These are phyloP conservation scores for Mrakia hoshinonis DNA, from an alignment of 768 basidiomycete species.

Conservation along the genomic window DNA sequence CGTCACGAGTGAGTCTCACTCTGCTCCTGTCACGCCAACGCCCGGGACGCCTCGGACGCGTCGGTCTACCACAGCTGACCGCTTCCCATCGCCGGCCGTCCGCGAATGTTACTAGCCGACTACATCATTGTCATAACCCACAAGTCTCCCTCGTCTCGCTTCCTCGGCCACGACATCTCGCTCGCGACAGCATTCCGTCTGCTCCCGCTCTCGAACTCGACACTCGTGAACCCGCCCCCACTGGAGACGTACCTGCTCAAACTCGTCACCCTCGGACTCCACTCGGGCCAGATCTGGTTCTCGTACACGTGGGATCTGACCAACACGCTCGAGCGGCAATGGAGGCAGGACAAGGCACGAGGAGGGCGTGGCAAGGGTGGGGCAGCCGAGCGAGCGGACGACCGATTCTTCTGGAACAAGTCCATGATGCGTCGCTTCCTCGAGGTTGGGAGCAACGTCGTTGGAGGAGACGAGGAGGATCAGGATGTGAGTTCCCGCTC, in stretches of 20 bases:
- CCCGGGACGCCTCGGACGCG: no score
- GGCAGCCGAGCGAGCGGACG: slow-evolving; percentile 58
- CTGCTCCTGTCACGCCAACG: no score
- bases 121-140: slow-evolving; percentile 83
- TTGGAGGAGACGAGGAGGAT: slow-evolving; percentile 51
- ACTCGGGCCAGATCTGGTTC: slow-evolving; percentile 73
- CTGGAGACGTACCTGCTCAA: slow-evolving; percentile 77
- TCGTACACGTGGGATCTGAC: slow-evolving; percentile 88
- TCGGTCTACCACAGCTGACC: no score
- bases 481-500: slow-evolving; percentile 35
- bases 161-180: slow-evolving; percentile 81
- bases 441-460: slow-evolving; percentile 46
- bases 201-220: slow-evolving; percentile 67
- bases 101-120: no score
- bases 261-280: slow-evolving; percentile 75
- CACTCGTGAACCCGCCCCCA: slow-evolving; percentile 60
- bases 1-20: slow-evolving; percentile 40
- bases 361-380: slow-evolving; percentile 22
- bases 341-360: slow-evolving; percentile 43
- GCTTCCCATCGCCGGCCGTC: no score
- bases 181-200: slow-evolving; percentile 84
- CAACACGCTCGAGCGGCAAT: slow-evolving; percentile 73
- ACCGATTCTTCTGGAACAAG: slow-evolving; percentile 98
- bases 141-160: slow-evolving; percentile 56
- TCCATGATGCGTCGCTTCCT: slow-evolving; percentile 58